Evolutionary conservation across 2,329 filamentous ascomycete species (phyloP).

Genomic region (Claviceps arundinis): DNA sequence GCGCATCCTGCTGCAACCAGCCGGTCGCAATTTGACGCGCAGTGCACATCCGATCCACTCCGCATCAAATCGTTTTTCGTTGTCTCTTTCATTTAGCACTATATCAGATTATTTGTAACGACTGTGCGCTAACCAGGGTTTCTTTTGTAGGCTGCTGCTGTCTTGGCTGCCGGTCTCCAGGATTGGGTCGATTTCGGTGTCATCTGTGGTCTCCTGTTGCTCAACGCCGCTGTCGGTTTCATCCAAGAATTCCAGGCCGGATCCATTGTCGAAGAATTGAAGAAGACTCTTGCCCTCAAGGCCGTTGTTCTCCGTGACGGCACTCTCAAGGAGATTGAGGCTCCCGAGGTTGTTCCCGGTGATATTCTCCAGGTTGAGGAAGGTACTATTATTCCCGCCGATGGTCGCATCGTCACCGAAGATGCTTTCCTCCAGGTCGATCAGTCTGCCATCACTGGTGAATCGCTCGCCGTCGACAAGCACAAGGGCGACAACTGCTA

Average conservation of each 20-base stretch:
- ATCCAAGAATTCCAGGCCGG: conserved; percentile 82
- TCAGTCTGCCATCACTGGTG: conserved; percentile 83
- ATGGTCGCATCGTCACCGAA: conserved; percentile 74
- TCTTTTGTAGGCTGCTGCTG: conserved; percentile 47
- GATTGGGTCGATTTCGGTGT: conserved; percentile 93
- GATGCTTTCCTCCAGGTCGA: conserved; percentile 80
- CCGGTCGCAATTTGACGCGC: not conserved
- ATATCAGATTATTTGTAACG: too few species aligned
- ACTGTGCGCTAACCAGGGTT: conserved; percentile 14
- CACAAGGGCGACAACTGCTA: conserved; percentile 70
- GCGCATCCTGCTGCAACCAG: not conserved
- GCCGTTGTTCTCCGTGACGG: conserved; percentile 75
- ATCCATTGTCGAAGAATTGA: conserved; percentile 80
- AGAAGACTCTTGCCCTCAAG: conserved; percentile 81
- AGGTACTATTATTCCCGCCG: conserved; percentile 80
- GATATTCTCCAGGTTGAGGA: conserved; percentile 86
- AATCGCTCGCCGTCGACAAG: conserved; percentile 86
- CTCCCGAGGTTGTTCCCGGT: conserved; percentile 73
- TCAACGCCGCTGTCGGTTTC: conserved; percentile 79
- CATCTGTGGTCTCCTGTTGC: conserved; percentile 68
- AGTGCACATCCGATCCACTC: not conserved
- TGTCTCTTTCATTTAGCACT: not conserved
- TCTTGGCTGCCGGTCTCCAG: conserved; percentile 70
- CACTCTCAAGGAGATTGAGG: conserved; percentile 63
- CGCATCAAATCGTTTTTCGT: not conserved